phyloP scores from a whole-genome alignment of 2,329 filamentous ascomycete species.

The Penicillium sp. region DNA sequence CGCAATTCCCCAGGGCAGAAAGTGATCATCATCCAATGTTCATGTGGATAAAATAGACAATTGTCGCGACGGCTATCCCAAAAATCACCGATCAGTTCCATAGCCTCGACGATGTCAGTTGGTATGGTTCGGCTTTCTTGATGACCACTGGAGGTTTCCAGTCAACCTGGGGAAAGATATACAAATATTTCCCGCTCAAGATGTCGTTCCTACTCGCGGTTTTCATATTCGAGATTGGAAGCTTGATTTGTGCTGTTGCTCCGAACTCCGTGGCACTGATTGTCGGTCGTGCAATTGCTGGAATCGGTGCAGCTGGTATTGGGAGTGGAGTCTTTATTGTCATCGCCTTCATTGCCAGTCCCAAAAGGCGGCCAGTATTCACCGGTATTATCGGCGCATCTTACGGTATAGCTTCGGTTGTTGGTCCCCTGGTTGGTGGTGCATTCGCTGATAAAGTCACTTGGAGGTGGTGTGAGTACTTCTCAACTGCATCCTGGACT shows the following conservation, averaged over 20 bases:
- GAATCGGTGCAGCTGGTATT: constrained; percentile 38
- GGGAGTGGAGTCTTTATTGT: constrained; percentile 50
- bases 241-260: constrained; percentile 35
- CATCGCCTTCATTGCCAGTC: constrained; percentile 35
- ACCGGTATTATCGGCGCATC: constrained; percentile 28
- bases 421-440: constrained; percentile 49
- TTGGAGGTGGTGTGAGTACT: constrained; percentile 44
- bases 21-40: too few relatives aligned
- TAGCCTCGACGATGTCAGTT: constrained; percentile 44
- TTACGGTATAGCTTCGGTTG: constrained; percentile 26
- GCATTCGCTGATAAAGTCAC: constrained; percentile 42
- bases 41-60: too few relatives aligned
- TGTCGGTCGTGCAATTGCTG: constrained; percentile 38
- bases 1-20: too few relatives aligned
- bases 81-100: constrained; percentile 47
- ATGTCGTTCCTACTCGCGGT: constrained; percentile 32
- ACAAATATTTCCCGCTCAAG: constrained; percentile 46
- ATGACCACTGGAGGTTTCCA: constrained; percentile 51
- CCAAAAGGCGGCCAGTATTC: constrained; percentile 34
- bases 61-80: constrained; percentile 38
- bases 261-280: constrained; percentile 34
- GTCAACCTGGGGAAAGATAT: constrained; percentile 51
- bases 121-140: constrained; percentile 48
- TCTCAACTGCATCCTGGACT: not conserved
- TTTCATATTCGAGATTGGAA: constrained; percentile 37